Conservation (phyloP, 306 rosid genomes). For the Vachellia collinsii region DNA sequence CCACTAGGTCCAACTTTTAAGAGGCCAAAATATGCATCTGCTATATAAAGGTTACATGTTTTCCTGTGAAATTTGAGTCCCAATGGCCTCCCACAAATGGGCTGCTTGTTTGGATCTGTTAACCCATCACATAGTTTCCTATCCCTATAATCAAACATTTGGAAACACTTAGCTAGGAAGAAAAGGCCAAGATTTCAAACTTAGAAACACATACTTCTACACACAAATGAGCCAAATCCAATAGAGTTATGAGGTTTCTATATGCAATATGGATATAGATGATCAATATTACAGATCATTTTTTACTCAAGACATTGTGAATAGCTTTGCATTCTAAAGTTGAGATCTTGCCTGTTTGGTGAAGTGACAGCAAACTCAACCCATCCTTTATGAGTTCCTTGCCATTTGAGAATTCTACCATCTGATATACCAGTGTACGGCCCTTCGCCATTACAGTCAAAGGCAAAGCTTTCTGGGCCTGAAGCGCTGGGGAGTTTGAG, state of each 20-base stretch:
- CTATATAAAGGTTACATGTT: constrained; percentile 30
- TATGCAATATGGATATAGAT: not conserved
- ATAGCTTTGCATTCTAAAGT: not conserved
- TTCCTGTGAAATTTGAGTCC: constrained; percentile 36
- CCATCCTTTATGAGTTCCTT: not conserved
- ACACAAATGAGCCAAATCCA: not conserved
- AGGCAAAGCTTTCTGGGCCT: not conserved
- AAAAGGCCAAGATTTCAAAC: not conserved
- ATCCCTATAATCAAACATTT: constrained; percentile 32
- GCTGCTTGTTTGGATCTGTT: constrained; percentile 35
- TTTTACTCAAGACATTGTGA: not conserved
- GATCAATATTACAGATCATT: not conserved
- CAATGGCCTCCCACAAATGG: constrained; percentile 60
- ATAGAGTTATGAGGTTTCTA: not conserved
- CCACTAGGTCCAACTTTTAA: constrained; percentile 43
- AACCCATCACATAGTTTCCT: constrained; percentile 52
- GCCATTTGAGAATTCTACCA: not conserved
- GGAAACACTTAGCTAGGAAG: not conserved
- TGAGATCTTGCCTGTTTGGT: not conserved
- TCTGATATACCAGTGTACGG: not conserved
- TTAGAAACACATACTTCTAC: not conserved
- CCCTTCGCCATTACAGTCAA: not conserved
- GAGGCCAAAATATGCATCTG: constrained; percentile 62
- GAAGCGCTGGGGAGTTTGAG: not conserved
- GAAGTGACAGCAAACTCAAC: not conserved